Evolutionary conservation across 2,329 filamentous ascomycete species (phyloP), one percentile per base, ranked within the genome.

Genomic region (Byssochlamys sp.): DNA sequence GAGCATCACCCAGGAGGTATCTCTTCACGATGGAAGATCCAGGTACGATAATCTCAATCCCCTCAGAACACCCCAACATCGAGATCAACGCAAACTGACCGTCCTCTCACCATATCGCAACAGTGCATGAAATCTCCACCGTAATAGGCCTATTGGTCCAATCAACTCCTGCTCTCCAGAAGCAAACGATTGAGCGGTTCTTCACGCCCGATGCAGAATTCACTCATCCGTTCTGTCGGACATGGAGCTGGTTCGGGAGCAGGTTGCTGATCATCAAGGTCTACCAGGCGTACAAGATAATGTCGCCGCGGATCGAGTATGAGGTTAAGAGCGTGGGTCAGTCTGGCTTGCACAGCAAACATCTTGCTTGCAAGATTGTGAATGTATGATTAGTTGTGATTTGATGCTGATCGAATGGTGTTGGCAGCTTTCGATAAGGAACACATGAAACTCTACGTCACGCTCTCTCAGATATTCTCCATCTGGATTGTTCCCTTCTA

Each of bases 271-370:
- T 95, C 19, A 75, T 81, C 53, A 79, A 80, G 63, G 86, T 95
- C 57, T 95, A 90, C 67, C 83, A 84, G 48, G 91, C 88, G 88
- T 92, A 95, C 73, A 89, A 90, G 67, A 87, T 92, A 62, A 78
- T 95, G 68, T 90, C 85, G 60, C 91, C 91, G 0, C 76, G 78
- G 19, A 88, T 94, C 62, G 79, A 85, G 50, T 74, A 92, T 11
- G 75, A 80, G 1, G 78, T 96, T 19, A 81, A 90, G 55, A 80
- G 77, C 29, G 73, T 85, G 19, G 81, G 81, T 83, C 67, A 27
- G 74, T 31, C 29, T 31, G 29, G 29, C 69, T 7, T 45, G 39
- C 5, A 3, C 0, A 24, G 14, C 39, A 45, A 4, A 45, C 12
- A 28, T n/a, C 12, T 27, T 19, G 3, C 25, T 45, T 12, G 1